These are phyloP conservation scores for Isatis lusitanica DNA, from an alignment of 441 rosid species.

Conservation along the genomic window DNA sequence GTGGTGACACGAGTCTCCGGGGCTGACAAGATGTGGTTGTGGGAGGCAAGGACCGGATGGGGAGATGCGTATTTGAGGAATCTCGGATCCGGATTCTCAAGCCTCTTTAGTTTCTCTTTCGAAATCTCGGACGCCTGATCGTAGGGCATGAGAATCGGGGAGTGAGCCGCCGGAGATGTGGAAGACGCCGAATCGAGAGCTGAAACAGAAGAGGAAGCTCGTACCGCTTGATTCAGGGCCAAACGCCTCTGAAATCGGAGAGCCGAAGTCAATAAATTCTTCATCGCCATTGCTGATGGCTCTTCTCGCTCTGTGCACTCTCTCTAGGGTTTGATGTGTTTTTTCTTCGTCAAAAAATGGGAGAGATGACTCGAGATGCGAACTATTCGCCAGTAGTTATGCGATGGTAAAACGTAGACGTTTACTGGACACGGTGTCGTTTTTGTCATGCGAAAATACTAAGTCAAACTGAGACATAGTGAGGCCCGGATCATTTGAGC, in stretches of 20 bases:
- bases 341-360: constrained; percentile 14
- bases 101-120: constrained; percentile 57
- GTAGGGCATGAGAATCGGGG: constrained; percentile 65
- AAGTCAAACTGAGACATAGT: neutral
- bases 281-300: constrained; percentile 56
- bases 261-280: constrained; percentile 54
- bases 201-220: constrained; percentile 46
- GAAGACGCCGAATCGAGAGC: constrained; percentile 38
- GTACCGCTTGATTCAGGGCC: constrained; percentile 9
- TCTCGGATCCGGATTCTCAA: constrained; percentile 75
- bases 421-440: constrained; percentile 7
- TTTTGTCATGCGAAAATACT: neutral
- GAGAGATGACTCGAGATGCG: constrained; percentile 33
- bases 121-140: constrained; percentile 73
- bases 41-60: constrained; percentile 57
- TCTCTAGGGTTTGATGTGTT: constrained; percentile 37
- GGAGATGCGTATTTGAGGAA: constrained; percentile 96
- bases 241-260: constrained; percentile 51
- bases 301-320: constrained; percentile 16
- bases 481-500: neutral
- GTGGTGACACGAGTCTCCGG: constrained; percentile 92
- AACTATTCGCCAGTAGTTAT: constrained; percentile 23
- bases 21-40: constrained; percentile 76
- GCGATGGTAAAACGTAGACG: neutral
- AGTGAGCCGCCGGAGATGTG: constrained; percentile 38